Evolutionary conservation across 2,329 filamentous ascomycete species (phyloP).

Genomic region (Tolypocladium tropicale): DNA sequence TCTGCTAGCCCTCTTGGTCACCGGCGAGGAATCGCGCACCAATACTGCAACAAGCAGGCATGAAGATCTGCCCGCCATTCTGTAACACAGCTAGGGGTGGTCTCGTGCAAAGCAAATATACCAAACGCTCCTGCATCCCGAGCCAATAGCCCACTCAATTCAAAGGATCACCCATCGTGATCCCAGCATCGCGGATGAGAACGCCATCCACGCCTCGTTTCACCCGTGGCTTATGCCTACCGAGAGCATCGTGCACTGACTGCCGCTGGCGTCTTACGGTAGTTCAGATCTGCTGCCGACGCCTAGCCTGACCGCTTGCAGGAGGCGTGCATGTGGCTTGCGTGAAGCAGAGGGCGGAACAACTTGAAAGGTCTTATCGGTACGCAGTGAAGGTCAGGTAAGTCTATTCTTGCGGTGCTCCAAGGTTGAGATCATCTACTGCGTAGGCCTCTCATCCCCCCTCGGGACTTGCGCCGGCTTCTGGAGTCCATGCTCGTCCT

Average conservation of each 20-base stretch:
- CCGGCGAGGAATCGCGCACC: neutral
- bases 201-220: neutral
- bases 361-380: neutral
- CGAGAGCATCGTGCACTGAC: neutral
- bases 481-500: neutral
- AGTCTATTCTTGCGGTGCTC: neutral
- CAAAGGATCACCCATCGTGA: neutral
- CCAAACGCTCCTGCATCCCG: neutral
- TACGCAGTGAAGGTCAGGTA: neutral
- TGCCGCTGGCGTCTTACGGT: neutral
- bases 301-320: neutral
- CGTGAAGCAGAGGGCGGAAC: neutral
- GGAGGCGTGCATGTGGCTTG: neutral
- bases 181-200: neutral
- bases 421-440: neutral
- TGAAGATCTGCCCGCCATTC: neutral
- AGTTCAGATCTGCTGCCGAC: neutral
- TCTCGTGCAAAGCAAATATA: neutral
- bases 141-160: neutral
- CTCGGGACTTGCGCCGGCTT: neutral
- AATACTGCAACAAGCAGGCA: too few species aligned
- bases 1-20: neutral
- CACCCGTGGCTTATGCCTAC: neutral
- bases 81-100: neutral
- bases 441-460: neutral